These are phyloP conservation scores for Suhomyces pyralidae DNA, from an alignment of 805 yeast genomes.

Conservation along the genomic window DNA sequence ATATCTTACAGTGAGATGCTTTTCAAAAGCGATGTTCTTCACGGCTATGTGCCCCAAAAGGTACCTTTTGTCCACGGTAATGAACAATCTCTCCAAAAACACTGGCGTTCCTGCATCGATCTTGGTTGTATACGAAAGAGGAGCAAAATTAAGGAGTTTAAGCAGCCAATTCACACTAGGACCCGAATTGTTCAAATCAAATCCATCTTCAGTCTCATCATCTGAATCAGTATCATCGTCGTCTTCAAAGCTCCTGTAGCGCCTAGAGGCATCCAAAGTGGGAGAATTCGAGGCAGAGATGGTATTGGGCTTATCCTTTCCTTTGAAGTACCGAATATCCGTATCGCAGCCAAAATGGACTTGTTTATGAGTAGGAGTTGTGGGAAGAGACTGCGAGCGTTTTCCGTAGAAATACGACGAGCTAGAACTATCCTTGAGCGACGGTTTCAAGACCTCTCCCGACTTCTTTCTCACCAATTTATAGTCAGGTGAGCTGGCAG, in stretches of 20 bases:
- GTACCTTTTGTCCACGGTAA: slow-evolving; percentile 55
- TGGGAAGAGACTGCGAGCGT: slow-evolving; percentile 37
- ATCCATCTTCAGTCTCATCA: slow-evolving; percentile 14
- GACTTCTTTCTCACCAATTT: slow-evolving; percentile 72
- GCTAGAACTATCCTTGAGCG: slow-evolving; percentile 48
- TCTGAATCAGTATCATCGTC: slow-evolving; percentile 22
- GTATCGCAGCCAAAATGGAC: slow-evolving; percentile 75
- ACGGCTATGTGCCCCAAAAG: slow-evolving; percentile 78
- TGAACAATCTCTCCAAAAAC: slow-evolving; percentile 61
- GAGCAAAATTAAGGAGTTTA: slow-evolving; percentile 39
- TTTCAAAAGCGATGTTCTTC: slow-evolving; percentile 66
- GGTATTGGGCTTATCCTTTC: slow-evolving; percentile 71
- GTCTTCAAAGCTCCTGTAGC: slow-evolving; percentile 10
- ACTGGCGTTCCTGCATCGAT: slow-evolving; percentile 40
- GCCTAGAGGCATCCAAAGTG: slow-evolving; percentile 13
- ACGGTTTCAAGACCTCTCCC: slow-evolving; percentile 82
- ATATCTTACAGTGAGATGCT: slow-evolving; percentile 67
- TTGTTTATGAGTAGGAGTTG: slow-evolving; percentile 59
- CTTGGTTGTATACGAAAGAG: slow-evolving; percentile 45
- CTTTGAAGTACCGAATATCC: slow-evolving; percentile 70
- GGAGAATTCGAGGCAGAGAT: slow-evolving; percentile 72
- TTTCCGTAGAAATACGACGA: slow-evolving; percentile 26
- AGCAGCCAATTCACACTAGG: slow-evolving; percentile 44
- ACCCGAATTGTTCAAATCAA: slow-evolving; percentile 14
- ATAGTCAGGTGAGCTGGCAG: slow-evolving; percentile 10